phyloP scores from a whole-genome alignment of 2,329 filamentous ascomycete species.

The Ceratocystis destructans region DNA sequence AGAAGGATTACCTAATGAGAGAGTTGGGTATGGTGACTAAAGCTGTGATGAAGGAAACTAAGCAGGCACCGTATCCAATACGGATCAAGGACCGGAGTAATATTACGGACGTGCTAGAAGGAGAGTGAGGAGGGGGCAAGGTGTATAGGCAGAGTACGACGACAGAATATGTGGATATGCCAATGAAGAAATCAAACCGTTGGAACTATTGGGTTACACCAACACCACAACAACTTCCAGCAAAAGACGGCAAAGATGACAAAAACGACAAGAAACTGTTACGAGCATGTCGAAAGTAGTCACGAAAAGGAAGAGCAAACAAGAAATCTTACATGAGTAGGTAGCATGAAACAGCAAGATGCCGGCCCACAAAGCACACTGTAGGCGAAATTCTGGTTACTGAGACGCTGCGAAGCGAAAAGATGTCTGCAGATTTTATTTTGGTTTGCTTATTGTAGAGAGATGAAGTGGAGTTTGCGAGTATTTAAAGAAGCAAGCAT shows the following conservation, averaged over 20 bases:
- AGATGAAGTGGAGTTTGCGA: too few relatives aligned
- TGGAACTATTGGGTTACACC: neutral
- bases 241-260: neutral
- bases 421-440: too few relatives aligned
- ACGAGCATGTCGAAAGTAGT: neutral
- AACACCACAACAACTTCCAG: neutral
- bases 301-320: neutral
- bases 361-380: too few relatives aligned
- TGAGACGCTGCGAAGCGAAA: too few relatives aligned
- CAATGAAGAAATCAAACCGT: neutral
- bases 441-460: too few relatives aligned
- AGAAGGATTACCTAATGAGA: conserved; percentile 64
- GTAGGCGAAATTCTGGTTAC: too few relatives aligned
- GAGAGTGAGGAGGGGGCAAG: conserved; percentile 10
- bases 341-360: too few relatives aligned
- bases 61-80: conserved; percentile 65
- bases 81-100: conserved; percentile 91
- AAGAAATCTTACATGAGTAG: too few relatives aligned
- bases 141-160: neutral
- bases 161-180: neutral
- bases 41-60: conserved; percentile 72
- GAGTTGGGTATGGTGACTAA: conserved; percentile 73
- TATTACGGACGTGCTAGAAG: conserved; percentile 59
- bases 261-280: neutral
- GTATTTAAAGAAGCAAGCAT: too few relatives aligned